These are phyloP conservation scores for Acacia pycnantha DNA, from an alignment of 331 rosid genomes.

Conservation along the genomic window DNA sequence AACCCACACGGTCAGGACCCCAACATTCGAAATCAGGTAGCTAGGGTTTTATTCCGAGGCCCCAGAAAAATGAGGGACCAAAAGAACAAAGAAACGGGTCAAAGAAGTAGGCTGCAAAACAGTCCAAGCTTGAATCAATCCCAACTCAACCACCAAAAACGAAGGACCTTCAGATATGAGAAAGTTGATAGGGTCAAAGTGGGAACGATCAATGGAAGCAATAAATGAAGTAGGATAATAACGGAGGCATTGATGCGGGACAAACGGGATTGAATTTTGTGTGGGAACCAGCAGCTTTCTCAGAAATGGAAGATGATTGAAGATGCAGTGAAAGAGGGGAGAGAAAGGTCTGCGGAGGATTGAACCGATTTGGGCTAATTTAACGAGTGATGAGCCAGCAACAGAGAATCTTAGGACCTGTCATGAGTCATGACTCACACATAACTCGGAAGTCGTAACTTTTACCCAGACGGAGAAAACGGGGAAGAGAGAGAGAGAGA, in stretches of 20 bases:
- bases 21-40: neutral
- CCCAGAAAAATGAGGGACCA: neutral
- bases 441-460: neutral
- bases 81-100: slow-evolving; percentile 18
- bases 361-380: slow-evolving; percentile 58
- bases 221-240: neutral
- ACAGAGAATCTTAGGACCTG: slow-evolving; percentile 48
- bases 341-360: slow-evolving; percentile 38
- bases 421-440: slow-evolving; percentile 30
- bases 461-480: neutral
- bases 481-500: slow-evolving; percentile 2
- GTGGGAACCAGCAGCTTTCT: slow-evolving; percentile 36
- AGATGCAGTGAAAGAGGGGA: neutral
- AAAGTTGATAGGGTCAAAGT: neutral
- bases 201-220: neutral
- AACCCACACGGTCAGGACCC: neutral
- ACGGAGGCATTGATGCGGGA: slow-evolving; percentile 9
- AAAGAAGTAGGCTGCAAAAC: slow-evolving; percentile 24
- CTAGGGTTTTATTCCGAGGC: slow-evolving; percentile 41
- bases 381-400: slow-evolving; percentile 38
- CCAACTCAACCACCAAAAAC: neutral
- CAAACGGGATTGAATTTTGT: neutral
- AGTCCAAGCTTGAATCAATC: neutral
- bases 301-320: slow-evolving; percentile 32
- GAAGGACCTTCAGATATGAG: neutral